phyloP scores from a whole-genome alignment of 306 rosid species.

The Quercus dentata region DNA sequence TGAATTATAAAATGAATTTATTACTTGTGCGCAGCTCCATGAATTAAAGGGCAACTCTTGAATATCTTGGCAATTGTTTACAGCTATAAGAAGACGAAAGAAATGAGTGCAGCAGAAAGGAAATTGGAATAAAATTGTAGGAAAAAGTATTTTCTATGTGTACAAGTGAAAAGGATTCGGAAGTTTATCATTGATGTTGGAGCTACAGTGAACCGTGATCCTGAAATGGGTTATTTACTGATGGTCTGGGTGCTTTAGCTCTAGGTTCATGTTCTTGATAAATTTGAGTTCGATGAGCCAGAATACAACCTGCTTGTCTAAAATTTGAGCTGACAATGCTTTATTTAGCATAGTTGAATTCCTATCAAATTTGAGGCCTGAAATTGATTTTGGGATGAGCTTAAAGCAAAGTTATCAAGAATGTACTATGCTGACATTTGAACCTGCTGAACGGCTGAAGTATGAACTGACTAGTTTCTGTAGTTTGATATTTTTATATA shows the following conservation, averaged over 20 bases:
- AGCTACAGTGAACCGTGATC: constrained; percentile 73
- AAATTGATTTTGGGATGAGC: not conserved
- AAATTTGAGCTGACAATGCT: not conserved
- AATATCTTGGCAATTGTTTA: constrained; percentile 86
- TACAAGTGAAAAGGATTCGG: constrained; percentile 49
- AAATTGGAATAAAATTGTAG: constrained; percentile 32
- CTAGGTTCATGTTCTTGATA: not conserved
- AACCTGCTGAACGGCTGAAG: no score
- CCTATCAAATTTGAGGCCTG: not conserved
- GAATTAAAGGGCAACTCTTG: constrained; percentile 88
- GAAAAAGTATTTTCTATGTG: constrained; percentile 84
- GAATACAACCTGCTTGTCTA: not conserved
- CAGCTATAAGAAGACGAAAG: constrained; percentile 93
- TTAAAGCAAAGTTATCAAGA: no score
- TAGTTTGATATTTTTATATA: no score
- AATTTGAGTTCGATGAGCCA: not conserved
- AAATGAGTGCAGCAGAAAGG: constrained; percentile 73
- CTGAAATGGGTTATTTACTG: constrained; percentile 87
- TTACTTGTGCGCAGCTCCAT: constrained; percentile 79
- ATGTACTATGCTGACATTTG: no score
- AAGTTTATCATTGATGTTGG: constrained; percentile 51
- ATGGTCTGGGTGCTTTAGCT: constrained; percentile 49
- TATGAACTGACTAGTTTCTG: no score
- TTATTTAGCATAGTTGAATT: not conserved
- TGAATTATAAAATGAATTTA: constrained; percentile 5